Conservation (phyloP, 2,329 filamentous ascomycete genomes). For the Metarhizium rileyi region DNA sequence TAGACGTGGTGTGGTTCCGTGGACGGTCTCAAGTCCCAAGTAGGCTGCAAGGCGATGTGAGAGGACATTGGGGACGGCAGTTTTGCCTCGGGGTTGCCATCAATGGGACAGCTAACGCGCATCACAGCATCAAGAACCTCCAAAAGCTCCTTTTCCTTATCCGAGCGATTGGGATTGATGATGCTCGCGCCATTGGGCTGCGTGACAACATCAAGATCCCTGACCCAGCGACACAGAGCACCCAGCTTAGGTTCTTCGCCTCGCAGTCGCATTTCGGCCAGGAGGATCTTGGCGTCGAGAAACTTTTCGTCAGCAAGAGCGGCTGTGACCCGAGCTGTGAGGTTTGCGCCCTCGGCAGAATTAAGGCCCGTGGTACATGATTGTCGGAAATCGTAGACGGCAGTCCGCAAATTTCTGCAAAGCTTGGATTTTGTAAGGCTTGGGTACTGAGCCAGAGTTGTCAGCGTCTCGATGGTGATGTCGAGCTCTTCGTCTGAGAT, state of each 20-base stretch:
- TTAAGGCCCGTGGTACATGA: slow-evolving; percentile 59
- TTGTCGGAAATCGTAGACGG: slow-evolving; percentile 60
- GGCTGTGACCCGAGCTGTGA: slow-evolving; percentile 56
- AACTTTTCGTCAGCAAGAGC: slow-evolving; percentile 57
- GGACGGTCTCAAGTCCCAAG: slow-evolving; percentile 47
- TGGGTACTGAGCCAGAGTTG: slow-evolving; percentile 47
- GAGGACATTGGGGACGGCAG: slow-evolving; percentile 21
- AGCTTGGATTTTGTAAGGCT: slow-evolving; percentile 56
- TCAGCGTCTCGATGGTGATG: slow-evolving; percentile 55
- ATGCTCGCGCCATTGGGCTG: slow-evolving; percentile 33
- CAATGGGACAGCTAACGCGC: slow-evolving; percentile 49
- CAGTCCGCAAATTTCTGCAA: slow-evolving; percentile 56
- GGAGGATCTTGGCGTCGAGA: slow-evolving; percentile 52
- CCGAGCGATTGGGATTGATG: slow-evolving; percentile 24
- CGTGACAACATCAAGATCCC: slow-evolving; percentile 59
- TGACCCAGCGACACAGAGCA: slow-evolving; percentile 62
- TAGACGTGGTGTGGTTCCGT: slow-evolving; percentile 37
- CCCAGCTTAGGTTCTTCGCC: slow-evolving; percentile 56
- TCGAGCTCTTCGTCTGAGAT: slow-evolving; percentile 58
- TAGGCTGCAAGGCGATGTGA: slow-evolving; percentile 48
- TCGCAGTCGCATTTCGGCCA: slow-evolving; percentile 63
- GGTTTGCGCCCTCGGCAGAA: slow-evolving; percentile 47
- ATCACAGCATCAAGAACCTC: slow-evolving; percentile 54
- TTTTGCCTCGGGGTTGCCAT: slow-evolving; percentile 34
- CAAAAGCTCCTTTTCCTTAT: slow-evolving; percentile 45